Conservation (phyloP, 805 yeast genomes). For the Candida sithepensis region DNA sequence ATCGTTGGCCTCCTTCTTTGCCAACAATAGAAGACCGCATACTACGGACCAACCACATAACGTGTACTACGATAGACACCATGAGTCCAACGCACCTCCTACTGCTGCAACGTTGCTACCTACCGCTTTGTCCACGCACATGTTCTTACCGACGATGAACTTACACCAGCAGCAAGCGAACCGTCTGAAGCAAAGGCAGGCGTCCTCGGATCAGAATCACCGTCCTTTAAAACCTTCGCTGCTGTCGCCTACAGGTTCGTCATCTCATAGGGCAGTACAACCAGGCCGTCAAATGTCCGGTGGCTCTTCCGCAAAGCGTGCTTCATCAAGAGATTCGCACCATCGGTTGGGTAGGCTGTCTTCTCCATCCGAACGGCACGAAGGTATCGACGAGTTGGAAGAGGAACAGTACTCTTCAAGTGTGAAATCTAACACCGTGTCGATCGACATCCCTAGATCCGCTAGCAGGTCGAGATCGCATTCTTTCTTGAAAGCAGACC, state of each 20-base stretch:
- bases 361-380: background rate
- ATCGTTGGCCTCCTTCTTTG: conserved; percentile 38
- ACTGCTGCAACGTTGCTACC: conserved; percentile 55
- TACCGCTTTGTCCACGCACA: conserved; percentile 58
- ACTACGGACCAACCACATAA: conserved; percentile 7
- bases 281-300: background rate
- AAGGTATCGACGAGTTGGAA: background rate
- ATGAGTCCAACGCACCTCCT: conserved; percentile 57
- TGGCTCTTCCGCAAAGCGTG: background rate
- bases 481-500: conserved; percentile 2
- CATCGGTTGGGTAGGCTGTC: background rate
- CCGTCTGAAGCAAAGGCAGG: background rate
- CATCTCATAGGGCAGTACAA: background rate
- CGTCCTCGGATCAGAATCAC: background rate
- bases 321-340: background rate
- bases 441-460: conserved; percentile 29
- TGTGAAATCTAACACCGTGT: conserved; percentile 24
- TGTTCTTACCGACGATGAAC: conserved; percentile 50
- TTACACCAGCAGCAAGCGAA: conserved; percentile 22
- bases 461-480: conserved; percentile 5
- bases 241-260: background rate
- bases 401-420: conserved; percentile 21
- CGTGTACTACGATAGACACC: conserved; percentile 30
- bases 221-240: background rate
- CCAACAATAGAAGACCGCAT: conserved; percentile 33